Base-by-base conservation (phyloP, 177 flowering plant species). In the Tripterygium wilfordii region DNA sequence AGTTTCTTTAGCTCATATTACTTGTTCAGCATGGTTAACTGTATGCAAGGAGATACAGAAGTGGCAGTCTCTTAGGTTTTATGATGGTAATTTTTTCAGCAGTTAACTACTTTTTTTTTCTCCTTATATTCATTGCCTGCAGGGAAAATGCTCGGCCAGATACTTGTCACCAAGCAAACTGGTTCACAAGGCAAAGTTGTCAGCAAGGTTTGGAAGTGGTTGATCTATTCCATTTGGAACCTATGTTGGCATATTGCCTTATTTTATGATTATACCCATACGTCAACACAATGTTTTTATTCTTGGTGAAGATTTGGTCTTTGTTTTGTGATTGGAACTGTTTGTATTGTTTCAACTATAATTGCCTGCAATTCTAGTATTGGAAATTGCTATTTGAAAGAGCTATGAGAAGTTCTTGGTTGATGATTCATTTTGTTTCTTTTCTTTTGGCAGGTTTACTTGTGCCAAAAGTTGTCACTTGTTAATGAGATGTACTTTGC, bases 91-190 rank as follows among this genome's bases (percentile, higher is more conserved):
- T 5, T 2, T 32, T 46, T 32, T 7, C 18, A 28, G 2, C 10
- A 5, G 0, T 18, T 22, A 12, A 5, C 42, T 20, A 1, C n/a
- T 23, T 4, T 23, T 42, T 29, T 8, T 24, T 1, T 40, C 8
- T 42, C 18, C 23, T 20, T 29, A 26, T 42, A 38, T 20, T 55
- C 31, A 17, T 41, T 52, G 24, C 50, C 27, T 64, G 57, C 75
- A 92, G 99, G 92, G 36, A 89, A 89, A 71, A 94, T 94, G 99
- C 96, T 94, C 42, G 97, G 99, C 6, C 96, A 94, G 76, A 78
- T 86, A 61, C 88, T 94, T 61, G 96, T 94, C 22, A 94, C 99
- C 45, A 94, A 94, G 54, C 99, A 94, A 73, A 76, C 96, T 55
- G 99, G 99, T 5, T 77, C 97, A 3, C 83, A 87, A 58, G 97